Evolutionary conservation across 352 stramenopile species (phyloP).

Genomic region (Pythium vanterpoolii): DNA sequence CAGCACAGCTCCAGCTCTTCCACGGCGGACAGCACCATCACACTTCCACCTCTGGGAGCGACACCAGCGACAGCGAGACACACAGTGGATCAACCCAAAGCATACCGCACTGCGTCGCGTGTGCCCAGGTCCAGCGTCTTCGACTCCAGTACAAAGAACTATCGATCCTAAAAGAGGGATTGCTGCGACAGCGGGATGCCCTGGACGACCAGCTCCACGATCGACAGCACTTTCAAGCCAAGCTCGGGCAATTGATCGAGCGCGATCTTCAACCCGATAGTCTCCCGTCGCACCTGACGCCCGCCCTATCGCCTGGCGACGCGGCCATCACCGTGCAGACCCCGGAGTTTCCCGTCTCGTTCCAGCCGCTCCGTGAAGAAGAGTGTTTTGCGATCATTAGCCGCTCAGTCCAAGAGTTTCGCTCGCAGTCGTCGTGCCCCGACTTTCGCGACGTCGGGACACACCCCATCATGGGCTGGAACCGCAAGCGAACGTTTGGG

Average conservation of each 20-base stretch:
- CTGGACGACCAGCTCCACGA: conserved; percentile 28
- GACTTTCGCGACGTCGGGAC: conserved; percentile 22
- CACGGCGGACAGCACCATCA: neutral
- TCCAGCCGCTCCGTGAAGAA: conserved; percentile 22
- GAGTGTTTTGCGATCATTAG: conserved; percentile 27
- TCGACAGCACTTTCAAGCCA: conserved; percentile 28
- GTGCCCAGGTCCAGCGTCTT: conserved; percentile 4
- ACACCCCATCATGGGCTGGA: conserved; percentile 30
- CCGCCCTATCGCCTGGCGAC: neutral
- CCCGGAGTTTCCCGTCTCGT: conserved; percentile 19
- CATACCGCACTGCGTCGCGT: conserved; percentile 6
- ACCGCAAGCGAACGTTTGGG: conserved; percentile 33
- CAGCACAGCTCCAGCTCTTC: conserved; percentile 12
- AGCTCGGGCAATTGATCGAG: conserved; percentile 17
- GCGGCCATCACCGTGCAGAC: conserved; percentile 13
- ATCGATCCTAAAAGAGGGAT: conserved; percentile 26
- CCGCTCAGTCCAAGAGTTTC: conserved; percentile 11
- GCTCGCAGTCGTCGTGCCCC: conserved; percentile 16
- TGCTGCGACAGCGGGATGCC: conserved; percentile 23
- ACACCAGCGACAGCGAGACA: conserved; percentile 1
- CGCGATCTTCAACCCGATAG: conserved; percentile 15
- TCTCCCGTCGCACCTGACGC: neutral
- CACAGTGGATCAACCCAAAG: neutral
- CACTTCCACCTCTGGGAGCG: neutral
- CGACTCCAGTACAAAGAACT: conserved; percentile 20